Conservation (phyloP, 108 stramenopile species). For the Cyclotella baltica region DNA sequence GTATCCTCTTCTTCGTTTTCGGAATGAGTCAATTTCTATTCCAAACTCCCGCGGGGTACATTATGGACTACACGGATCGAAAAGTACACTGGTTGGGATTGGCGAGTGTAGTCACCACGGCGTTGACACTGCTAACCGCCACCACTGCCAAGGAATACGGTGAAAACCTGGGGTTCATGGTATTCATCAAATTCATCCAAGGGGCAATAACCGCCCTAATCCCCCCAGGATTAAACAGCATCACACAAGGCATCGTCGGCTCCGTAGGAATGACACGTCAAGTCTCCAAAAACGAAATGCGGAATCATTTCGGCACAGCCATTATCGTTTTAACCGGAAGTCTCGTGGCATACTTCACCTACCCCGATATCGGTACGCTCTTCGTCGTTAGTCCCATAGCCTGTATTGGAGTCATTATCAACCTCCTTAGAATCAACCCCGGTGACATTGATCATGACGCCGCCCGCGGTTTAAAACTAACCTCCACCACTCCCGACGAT, state of each 20-base stretch:
- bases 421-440: constrained; percentile 72
- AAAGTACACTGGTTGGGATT: constrained; percentile 73
- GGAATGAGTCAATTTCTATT: constrained; percentile 91
- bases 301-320: constrained; percentile 91
- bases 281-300: constrained; percentile 88
- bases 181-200: constrained; percentile 81
- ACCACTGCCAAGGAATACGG: constrained; percentile 74
- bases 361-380: constrained; percentile 76
- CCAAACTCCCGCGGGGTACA: constrained; percentile 89
- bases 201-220: constrained; percentile 88
- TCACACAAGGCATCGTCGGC: constrained; percentile 91
- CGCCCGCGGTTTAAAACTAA: constrained; percentile 79
- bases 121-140: constrained; percentile 78
- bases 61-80: constrained; percentile 84
- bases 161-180: constrained; percentile 77
- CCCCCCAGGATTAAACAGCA: constrained; percentile 88
- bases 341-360: constrained; percentile 74
- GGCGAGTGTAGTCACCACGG: constrained; percentile 72
- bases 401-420: constrained; percentile 74
- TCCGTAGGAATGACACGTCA: constrained; percentile 86
- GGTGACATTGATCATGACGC: constrained; percentile 88
- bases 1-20: constrained; percentile 90
- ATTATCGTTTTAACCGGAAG: constrained; percentile 79
- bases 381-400: constrained; percentile 90
- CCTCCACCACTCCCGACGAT: constrained; percentile 23